These are phyloP conservation scores for Miamiensis avidus DNA, from an alignment of 169 alveolate species.

Conservation along the genomic window DNA sequence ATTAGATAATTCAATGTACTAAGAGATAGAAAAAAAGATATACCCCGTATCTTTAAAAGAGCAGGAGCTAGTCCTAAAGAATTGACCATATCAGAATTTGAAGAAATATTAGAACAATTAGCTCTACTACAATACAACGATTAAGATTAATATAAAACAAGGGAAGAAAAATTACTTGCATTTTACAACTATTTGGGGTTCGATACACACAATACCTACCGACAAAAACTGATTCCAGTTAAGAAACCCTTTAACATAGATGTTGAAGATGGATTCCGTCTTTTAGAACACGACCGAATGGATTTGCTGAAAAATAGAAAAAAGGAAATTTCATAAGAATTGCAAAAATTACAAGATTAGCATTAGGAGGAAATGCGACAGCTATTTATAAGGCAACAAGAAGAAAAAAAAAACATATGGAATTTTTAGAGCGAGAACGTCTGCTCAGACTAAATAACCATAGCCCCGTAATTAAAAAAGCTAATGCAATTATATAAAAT, in stretches of 20 bases:
- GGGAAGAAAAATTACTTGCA: neutral
- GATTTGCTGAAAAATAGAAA: neutral
- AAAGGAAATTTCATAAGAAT: neutral
- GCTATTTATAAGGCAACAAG: too few relatives aligned
- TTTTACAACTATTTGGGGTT: neutral
- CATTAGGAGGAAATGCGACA: neutral
- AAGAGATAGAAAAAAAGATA: neutral
- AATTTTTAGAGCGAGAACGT: too few relatives aligned
- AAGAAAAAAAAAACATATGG: too few relatives aligned
- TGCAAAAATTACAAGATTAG: neutral
- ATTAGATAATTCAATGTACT: neutral
- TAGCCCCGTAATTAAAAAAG: neutral
- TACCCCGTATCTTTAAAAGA: neutral
- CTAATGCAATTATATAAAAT: too few relatives aligned
- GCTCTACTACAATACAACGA: neutral
- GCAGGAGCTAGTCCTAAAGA: neutral
- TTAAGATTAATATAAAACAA: neutral
- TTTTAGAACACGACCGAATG: neutral
- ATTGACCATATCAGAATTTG: neutral
- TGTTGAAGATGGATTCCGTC: neutral
- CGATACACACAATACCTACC: neutral
- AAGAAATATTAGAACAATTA: neutral
- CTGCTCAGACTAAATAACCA: too few relatives aligned
- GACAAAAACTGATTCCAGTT: neutral
- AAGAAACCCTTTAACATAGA: neutral